phyloP scores from a whole-genome alignment of 2,329 filamentous ascomycete genomes.

The Teratosphaeria nubilosa region DNA sequence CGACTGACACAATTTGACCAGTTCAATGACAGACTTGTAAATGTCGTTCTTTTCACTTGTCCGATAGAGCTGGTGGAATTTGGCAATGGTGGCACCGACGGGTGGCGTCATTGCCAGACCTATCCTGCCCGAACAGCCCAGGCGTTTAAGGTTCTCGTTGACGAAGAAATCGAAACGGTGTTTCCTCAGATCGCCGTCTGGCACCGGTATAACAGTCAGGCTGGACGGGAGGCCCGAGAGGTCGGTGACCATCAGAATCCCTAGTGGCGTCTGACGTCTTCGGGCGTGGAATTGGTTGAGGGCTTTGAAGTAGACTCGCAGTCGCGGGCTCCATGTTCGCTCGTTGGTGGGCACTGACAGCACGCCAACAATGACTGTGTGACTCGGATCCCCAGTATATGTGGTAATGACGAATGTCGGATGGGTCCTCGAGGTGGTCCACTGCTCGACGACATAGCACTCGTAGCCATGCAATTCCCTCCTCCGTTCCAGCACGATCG shows the following conservation, averaged over 20 bases:
- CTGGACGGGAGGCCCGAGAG: slow-evolving; percentile 85
- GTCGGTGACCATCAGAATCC: slow-evolving; percentile 88
- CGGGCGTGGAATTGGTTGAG: slow-evolving; percentile 77
- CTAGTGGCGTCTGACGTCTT: slow-evolving; percentile 69
- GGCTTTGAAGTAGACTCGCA: slow-evolving; percentile 77
- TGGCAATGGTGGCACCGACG: slow-evolving; percentile 71
- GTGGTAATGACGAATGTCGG: slow-evolving; percentile 88
- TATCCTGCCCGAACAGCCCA: slow-evolving; percentile 84
- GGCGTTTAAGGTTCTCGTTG: slow-evolving; percentile 84
- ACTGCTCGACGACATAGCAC: slow-evolving; percentile 91
- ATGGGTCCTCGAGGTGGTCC: slow-evolving; percentile 84
- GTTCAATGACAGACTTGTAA: slow-evolving; percentile 68
- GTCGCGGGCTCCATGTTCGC: slow-evolving; percentile 63
- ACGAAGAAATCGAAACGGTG: slow-evolving; percentile 81
- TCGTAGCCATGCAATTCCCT: slow-evolving; percentile 72
- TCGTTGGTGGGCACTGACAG: slow-evolving; percentile 75
- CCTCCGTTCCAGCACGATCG: slow-evolving; percentile 62
- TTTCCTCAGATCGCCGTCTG: slow-evolving; percentile 71
- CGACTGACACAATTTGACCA: slow-evolving; percentile 84
- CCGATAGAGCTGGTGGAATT: slow-evolving; percentile 84
- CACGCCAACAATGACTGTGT: slow-evolving; percentile 69
- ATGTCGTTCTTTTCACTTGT: slow-evolving; percentile 75
- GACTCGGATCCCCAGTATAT: slow-evolving; percentile 76
- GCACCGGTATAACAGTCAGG: slow-evolving; percentile 81
- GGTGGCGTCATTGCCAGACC: slow-evolving; percentile 73